phyloP scores from a whole-genome alignment of 1,139 yeast genomes.

The Saccharomyces hybrid region DNA sequence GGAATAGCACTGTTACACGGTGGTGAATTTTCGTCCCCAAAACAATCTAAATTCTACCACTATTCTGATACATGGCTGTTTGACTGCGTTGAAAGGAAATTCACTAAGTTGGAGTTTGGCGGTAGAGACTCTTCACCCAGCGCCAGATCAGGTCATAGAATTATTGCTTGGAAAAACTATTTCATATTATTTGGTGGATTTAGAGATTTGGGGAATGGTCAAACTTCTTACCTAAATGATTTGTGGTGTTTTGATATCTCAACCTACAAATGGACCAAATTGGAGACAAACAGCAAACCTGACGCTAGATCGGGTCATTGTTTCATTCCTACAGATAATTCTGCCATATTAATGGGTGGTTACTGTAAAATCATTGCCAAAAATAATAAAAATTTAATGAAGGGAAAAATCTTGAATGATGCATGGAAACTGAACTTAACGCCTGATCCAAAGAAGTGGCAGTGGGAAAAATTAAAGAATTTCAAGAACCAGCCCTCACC shows the following conservation, averaged over 20 bases:
- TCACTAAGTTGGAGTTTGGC: conserved; percentile 70
- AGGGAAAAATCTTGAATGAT: conserved; percentile 87
- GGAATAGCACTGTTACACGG: conserved; percentile 85
- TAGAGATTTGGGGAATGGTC: conserved; percentile 68
- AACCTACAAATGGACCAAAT: conserved; percentile 82
- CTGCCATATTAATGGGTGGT: conserved; percentile 87
- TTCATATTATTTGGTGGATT: conserved; percentile 87
- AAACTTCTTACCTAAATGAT: conserved; percentile 77
- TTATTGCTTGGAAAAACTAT: conserved; percentile 87
- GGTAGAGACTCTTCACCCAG: conserved; percentile 57
- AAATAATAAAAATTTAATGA: conserved; percentile 60
- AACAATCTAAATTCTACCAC: conserved; percentile 91
- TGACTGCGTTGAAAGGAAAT: conserved; percentile 76
- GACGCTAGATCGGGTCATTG: conserved; percentile 95
- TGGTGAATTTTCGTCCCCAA: conserved; percentile 95
- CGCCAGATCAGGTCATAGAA: conserved; percentile 87
- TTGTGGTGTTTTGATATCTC: conserved; percentile 91
- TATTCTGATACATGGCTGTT: conserved; percentile 94
- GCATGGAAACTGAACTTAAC: conserved; percentile 88
- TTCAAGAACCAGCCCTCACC: conserved; percentile 88
- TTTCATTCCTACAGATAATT: conserved; percentile 71
- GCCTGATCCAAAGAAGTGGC: conserved; percentile 64
- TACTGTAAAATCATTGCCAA: conserved; percentile 89
- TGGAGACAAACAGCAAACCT: conserved; percentile 83
- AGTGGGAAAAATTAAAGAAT: conserved; percentile 86